Conservation (phyloP, 169 alveolate genomes). For the Plasmodium vivax region DNA sequence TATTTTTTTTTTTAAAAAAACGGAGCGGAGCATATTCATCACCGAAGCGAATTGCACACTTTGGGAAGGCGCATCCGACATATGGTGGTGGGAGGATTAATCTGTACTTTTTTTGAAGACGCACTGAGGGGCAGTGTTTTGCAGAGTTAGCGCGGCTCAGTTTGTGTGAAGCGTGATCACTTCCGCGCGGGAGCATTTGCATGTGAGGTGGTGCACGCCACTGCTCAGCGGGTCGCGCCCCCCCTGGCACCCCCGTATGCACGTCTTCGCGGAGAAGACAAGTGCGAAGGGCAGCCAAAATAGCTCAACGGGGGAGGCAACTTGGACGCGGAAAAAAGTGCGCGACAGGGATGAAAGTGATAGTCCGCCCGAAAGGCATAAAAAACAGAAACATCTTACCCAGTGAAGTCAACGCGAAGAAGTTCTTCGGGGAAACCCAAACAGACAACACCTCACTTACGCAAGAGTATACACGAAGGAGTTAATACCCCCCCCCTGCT, state of each 20-base stretch:
- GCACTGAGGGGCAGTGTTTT: constrained; percentile 26
- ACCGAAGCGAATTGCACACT: background rate
- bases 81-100: background rate
- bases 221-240: background rate
- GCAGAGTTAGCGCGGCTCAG: background rate
- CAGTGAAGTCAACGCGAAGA: background rate
- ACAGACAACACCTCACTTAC: background rate
- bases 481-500: background rate
- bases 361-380: background rate
- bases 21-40: background rate
- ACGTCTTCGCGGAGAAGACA: background rate
- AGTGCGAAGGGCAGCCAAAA: background rate
- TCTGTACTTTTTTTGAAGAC: background rate
- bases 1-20: background rate
- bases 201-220: background rate
- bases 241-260: background rate
- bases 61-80: background rate
- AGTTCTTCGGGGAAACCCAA: background rate
- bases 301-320: background rate
- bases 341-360: background rate
- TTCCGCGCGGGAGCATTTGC: background rate
- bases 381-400: background rate
- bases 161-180: background rate
- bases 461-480: background rate
- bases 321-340: background rate